These are phyloP conservation scores for Pezicula carpinea DNA, from an alignment of 2,329 filamentous ascomycete genomes.

Conservation along the genomic window DNA sequence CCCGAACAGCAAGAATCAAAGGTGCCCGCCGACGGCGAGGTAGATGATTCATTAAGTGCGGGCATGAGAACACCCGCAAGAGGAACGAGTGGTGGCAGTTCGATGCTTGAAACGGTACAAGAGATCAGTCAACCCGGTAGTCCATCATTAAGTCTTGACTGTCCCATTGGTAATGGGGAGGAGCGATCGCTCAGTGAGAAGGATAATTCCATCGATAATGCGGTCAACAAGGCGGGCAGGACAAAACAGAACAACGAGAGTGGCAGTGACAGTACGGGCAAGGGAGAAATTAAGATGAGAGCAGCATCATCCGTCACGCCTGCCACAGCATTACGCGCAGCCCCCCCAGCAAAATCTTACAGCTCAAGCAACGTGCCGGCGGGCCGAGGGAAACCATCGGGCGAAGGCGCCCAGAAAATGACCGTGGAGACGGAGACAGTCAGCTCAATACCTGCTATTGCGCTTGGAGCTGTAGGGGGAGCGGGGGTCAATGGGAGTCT, in stretches of 20 bases:
- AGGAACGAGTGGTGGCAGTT: conserved; percentile 52
- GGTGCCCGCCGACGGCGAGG: conserved; percentile 16
- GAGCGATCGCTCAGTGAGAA: conserved; percentile 37
- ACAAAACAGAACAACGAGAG: conserved; percentile 41
- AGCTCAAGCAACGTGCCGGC: conserved; percentile 54
- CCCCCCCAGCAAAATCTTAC: conserved; percentile 61
- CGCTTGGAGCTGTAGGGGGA: conserved; percentile 62
- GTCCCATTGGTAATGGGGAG: conserved; percentile 44
- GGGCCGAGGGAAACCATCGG: conserved; percentile 59
- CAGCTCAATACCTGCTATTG: conserved; percentile 79
- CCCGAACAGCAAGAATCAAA: conserved; percentile 32
- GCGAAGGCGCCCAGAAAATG: conserved; percentile 84
- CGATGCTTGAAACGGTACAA: conserved; percentile 82
- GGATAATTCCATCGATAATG: conserved; percentile 26
- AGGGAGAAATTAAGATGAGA: conserved; percentile 37
- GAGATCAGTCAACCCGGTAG: conserved; percentile 78
- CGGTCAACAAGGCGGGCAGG: conserved; percentile 1
- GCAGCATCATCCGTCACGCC: conserved; percentile 30
- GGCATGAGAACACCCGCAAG: conserved; percentile 58
- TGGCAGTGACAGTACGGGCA: conserved; percentile 62
- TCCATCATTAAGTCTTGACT: conserved; percentile 47
- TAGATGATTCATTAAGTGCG: conserved; percentile 21
- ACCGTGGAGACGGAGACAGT: conserved; percentile 98
- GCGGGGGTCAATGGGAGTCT: conserved; percentile 65
- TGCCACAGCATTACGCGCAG: conserved; percentile 42